These are phyloP conservation scores for Dysphania ambrosioides DNA, from an alignment of 148 eudicot species.

Conservation along the genomic window DNA sequence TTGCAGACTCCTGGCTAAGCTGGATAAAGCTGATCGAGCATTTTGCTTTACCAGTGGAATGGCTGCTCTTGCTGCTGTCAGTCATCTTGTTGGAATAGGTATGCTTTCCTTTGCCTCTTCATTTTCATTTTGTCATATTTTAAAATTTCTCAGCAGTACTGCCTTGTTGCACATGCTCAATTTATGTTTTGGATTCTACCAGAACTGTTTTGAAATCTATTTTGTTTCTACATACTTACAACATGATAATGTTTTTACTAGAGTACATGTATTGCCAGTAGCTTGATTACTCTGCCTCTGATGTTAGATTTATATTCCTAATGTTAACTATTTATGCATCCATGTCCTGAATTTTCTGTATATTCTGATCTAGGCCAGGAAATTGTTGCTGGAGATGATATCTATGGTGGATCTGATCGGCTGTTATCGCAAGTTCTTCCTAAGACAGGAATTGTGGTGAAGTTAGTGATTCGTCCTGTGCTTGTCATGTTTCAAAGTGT, in stretches of 20 bases:
- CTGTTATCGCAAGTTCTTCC: constrained; percentile 76
- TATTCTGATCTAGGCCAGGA: constrained; percentile 60
- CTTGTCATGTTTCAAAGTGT: not conserved
- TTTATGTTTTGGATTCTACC: not conserved
- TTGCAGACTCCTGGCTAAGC: constrained; percentile 72
- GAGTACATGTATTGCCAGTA: not conserved
- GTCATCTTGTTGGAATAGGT: constrained; percentile 89
- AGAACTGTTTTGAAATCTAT: not conserved
- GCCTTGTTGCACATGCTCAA: not conserved
- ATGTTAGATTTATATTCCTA: not conserved
- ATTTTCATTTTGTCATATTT: not conserved
- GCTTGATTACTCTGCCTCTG: not conserved
- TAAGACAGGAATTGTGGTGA: constrained; percentile 73
- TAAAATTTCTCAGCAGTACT: not conserved
- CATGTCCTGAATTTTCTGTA: not conserved
- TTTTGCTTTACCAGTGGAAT: constrained; percentile 98
- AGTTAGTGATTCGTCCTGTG: constrained; percentile 48
- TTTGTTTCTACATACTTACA: too few relatives aligned
- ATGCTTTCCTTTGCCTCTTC: constrained; percentile 11
- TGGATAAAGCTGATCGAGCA: constrained; percentile 96
- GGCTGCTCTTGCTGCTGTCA: constrained; percentile 97
- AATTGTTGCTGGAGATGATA: constrained; percentile 94
- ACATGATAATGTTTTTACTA: not conserved
- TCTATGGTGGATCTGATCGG: constrained; percentile 99
- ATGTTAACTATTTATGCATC: not conserved